Base-by-base conservation (phyloP, 768 basidiomycete genomes). In the Coprinopsis cinerea region DNA sequence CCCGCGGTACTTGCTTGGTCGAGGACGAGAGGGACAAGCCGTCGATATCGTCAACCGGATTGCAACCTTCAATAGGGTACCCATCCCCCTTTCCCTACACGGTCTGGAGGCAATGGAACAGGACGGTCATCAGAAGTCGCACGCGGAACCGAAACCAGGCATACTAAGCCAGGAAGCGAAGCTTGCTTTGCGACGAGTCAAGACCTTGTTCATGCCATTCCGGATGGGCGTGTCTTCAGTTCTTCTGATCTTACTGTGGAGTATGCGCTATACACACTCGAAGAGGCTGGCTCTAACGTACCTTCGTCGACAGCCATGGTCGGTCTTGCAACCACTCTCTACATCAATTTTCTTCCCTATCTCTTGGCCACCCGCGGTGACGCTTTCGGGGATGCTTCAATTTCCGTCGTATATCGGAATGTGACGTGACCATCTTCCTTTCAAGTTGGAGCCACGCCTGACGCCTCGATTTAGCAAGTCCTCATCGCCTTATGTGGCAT, bases 311-410 rank as follows among this genome's bases (percentile, higher is more conserved):
- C 55, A 84, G 85, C 77, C 1, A 69, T 87, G 44, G 88, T 88
- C 44, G 85, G 85, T 13, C 72, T 88, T 7, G 85, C 85, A 2
- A 87, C 83, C 54, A 85, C 86, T 14, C 63, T 89, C 69, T 82
- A 79, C 55, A 76, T 79, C 60, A 70, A 67, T 44, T 76, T 77
- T 55, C 45, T 59, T 14, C 54, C 58, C 4, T 58, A 51, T 18
- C 36, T 59, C 57, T 61, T 88, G 17, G 66, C 74, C 17, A 81
- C 67, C 24, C 74, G 80, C 40, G 85, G 85, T 11, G 78, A 82
- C 0, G 63, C 77, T 41, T 84, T 85, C 39, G 84, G 83, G 1
- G 83, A 86, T 53, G 72, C 78, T 0, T 82, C 82, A 3, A 60
- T 81, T 2, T 76, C 83, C 54, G 81, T 81, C 59, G 83, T 83